A percentile compares a stretch with the other conserved stretches of the same genome.
Evolutionary conservation across 208 protist species (phyloP).

Genomic region (Trypanosoma vivax): DNA sequence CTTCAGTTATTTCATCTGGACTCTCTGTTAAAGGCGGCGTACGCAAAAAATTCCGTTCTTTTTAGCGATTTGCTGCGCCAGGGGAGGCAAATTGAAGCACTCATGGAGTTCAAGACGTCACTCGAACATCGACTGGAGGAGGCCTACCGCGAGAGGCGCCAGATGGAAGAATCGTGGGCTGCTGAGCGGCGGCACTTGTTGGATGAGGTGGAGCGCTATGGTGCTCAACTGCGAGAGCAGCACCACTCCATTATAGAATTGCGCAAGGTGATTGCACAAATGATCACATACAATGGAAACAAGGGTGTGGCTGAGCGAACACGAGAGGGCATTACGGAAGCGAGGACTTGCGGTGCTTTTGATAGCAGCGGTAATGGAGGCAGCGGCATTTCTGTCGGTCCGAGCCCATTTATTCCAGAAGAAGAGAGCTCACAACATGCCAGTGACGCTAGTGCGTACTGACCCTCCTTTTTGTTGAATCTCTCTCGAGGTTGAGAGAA

Average conservation of each 20-base stretch:
- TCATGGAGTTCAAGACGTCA: slow-evolving; percentile 52
- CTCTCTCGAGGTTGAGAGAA: no score
- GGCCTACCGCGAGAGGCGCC: slow-evolving; percentile 48
- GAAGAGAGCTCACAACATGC: no score
- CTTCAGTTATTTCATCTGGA: slow-evolving; percentile 80
- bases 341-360: no score
- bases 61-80: slow-evolving; percentile 81
- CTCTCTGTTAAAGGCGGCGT: slow-evolving; percentile 71
- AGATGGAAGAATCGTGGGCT: slow-evolving; percentile 44
- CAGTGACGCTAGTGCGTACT: no score
- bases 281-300: slow-evolving; percentile 28
- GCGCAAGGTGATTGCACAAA: slow-evolving; percentile 74
- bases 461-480: no score
- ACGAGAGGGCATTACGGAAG: no score
- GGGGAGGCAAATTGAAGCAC: slow-evolving; percentile 56
- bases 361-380: no score
- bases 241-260: slow-evolving; percentile 78
- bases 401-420: no score
- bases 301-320: not conserved
- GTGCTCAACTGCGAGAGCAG: slow-evolving; percentile 75
- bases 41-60: slow-evolving; percentile 79
- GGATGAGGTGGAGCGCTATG: slow-evolving; percentile 58
- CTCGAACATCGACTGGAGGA: slow-evolving; percentile 65
- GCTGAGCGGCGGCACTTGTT: slow-evolving; percentile 64
- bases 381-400: no score